Evolutionary conservation across 495 filamentous ascomycete species (phyloP), one percentile per base, ranked within the genome.

Genomic region (Hypoxylon trugodes): DNA sequence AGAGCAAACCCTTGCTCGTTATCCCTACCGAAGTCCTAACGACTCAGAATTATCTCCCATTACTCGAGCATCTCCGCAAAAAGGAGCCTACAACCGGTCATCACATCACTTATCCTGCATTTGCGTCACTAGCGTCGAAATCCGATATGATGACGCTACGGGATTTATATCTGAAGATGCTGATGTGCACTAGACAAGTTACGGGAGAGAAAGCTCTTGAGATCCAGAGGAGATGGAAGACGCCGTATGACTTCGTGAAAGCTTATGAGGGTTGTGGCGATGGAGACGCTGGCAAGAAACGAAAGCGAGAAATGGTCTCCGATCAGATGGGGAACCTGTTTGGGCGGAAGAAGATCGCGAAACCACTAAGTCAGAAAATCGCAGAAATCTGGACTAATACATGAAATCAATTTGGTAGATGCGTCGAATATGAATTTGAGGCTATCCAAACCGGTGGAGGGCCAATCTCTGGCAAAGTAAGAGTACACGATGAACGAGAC

Each of bases 151-250:
- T 92, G 38, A 89, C 89, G 2, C 78, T 94, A 16, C 80, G 90
- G 33, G 91, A 96, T 59, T 70, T 94, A 0, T 94, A 83, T 66
- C 70, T 95, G 18, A 94, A 94, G 72, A 94, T 96, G 90, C 77
- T 96, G 45, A 94, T 96, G 91, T 91, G 89, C 65, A 90, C 86
- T 7, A 81, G 82, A 19, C 88, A 90, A 1, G 77, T 96, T n/a
- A 88, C 86, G 3, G 88, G 90, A 0, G 91, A 95, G 61, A 93
- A 92, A 70, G 90, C 91, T 0, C 70, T 92, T 2, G 90, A 92
- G 73, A 91, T 96, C 8, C 90, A 93, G 61, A 85, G 82, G 60
- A 69, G 77, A 8, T 96, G 90, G 88, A 82, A 79, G 55, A 95
- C 90, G 9, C 91, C 91, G 2, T 79, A 81, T 42, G 83, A 83